These are phyloP conservation scores for Cutaneotrichosporon sp. DNA, from an alignment of 1,284 basidiomycete genomes.

Conservation along the genomic window DNA sequence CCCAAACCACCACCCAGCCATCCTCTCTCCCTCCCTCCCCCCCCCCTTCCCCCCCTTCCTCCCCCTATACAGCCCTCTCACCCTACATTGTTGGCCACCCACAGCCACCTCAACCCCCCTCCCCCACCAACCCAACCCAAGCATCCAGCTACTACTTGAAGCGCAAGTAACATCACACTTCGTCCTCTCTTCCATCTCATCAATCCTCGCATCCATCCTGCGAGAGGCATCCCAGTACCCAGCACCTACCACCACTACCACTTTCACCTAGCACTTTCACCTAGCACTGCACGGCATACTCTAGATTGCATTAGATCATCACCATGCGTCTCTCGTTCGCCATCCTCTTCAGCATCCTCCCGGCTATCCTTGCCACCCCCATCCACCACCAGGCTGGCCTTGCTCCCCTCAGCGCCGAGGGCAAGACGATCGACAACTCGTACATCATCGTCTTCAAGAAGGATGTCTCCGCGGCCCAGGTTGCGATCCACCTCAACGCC, in stretches of 20 bases:
- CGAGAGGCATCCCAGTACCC: neutral
- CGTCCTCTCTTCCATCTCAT: slow-evolving; percentile 4
- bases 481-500: slow-evolving; percentile 65
- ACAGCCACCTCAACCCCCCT: too few relatives aligned
- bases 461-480: slow-evolving; percentile 60
- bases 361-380: slow-evolving; percentile 46
- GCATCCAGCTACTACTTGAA: slow-evolving; percentile 2
- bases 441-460: slow-evolving; percentile 88
- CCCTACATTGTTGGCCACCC: neutral
- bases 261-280: neutral
- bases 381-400: slow-evolving; percentile 31
- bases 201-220: neutral
- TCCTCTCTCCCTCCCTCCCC: too few relatives aligned
- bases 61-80: neutral
- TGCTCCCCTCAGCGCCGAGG: slow-evolving; percentile 51
- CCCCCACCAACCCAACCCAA: neutral
- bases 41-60: too few relatives aligned
- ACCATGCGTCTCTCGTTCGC: slow-evolving; percentile 38
- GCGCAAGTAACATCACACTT: neutral
- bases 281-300: slow-evolving; percentile 4
- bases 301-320: slow-evolving; percentile 7
- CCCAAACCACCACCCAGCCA: neutral
- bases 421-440: slow-evolving; percentile 67
- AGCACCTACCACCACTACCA: neutral
- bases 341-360: slow-evolving; percentile 38